A percentile compares a stretch with the other conserved stretches of the same genome.
phyloP scores from a whole-genome alignment of 371 early-diverging fungal species.

The Mortierella sp. region DNA sequence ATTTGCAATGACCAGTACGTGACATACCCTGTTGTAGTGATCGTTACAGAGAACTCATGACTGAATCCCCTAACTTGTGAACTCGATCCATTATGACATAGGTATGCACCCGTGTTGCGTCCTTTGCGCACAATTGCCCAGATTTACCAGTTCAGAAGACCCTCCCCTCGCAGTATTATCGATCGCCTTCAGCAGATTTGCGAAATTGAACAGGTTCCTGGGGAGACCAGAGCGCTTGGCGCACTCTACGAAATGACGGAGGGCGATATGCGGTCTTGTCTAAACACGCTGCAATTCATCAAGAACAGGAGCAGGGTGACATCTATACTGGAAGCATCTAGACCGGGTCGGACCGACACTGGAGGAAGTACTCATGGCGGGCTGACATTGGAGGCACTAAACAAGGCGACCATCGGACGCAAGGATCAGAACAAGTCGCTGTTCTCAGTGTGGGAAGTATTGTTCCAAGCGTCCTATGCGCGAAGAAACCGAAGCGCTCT shows the following conservation, averaged over 20 bases:
- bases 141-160: slow-evolving; percentile 72
- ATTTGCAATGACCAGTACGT: slow-evolving; percentile 95
- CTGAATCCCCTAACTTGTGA: not conserved
- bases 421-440: slow-evolving; percentile 86
- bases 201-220: slow-evolving; percentile 75
- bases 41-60: not conserved
- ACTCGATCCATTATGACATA: slow-evolving; percentile 34
- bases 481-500: slow-evolving; percentile 44
- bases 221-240: slow-evolving; percentile 81
- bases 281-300: slow-evolving; percentile 89
- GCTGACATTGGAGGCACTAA: slow-evolving; percentile 70
- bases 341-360: slow-evolving; percentile 2
- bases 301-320: slow-evolving; percentile 26
- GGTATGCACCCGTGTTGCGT: slow-evolving; percentile 89
- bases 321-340: not conserved
- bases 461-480: slow-evolving; percentile 67
- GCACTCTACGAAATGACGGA: slow-evolving; percentile 80
- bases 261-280: slow-evolving; percentile 87
- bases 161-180: slow-evolving; percentile 75
- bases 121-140: slow-evolving; percentile 85
- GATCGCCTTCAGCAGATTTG: slow-evolving; percentile 86
- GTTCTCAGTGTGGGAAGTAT: slow-evolving; percentile 82
- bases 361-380: slow-evolving; percentile 16
- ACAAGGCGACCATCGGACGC: slow-evolving; percentile 68
- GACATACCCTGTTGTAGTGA: not conserved